phyloP scores from a whole-genome alignment of 345 rosid genomes.

The Nasturtium officinale region DNA sequence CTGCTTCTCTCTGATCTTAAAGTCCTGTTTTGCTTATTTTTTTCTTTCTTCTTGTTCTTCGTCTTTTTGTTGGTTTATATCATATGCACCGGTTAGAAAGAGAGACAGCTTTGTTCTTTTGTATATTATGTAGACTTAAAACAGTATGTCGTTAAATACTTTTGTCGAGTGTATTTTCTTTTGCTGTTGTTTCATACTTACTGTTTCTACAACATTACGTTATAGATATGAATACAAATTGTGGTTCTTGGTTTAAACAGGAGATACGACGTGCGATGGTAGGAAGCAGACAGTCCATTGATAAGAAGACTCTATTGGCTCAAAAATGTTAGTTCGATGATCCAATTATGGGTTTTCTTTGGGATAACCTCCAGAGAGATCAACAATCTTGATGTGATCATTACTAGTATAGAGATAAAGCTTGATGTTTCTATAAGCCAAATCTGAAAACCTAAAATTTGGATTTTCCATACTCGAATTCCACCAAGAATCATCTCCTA shows the following conservation, averaged over 20 bases:
- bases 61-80: conserved; percentile 21
- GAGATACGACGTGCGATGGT: neutral
- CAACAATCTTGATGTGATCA: neutral
- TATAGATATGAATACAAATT: neutral
- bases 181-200: neutral
- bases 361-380: neutral
- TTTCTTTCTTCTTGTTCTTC: neutral
- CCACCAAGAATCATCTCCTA: conserved; percentile 9
- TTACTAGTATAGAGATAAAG: neutral
- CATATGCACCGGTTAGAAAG: neutral
- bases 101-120: conserved; percentile 29
- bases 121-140: conserved; percentile 27
- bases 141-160: conserved; percentile 15
- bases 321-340: neutral
- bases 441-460: neutral
- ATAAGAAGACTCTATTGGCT: neutral
- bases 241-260: neutral
- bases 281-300: neutral
- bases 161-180: conserved; percentile 13
- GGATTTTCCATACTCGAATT: neutral
- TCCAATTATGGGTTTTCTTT: neutral
- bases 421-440: neutral
- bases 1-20: conserved; percentile 56
- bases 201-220: neutral
- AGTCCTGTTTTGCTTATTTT: neutral